Evolutionary conservation across 306 rosid genomes (phyloP).

Genomic region (Fagus crenata): DNA sequence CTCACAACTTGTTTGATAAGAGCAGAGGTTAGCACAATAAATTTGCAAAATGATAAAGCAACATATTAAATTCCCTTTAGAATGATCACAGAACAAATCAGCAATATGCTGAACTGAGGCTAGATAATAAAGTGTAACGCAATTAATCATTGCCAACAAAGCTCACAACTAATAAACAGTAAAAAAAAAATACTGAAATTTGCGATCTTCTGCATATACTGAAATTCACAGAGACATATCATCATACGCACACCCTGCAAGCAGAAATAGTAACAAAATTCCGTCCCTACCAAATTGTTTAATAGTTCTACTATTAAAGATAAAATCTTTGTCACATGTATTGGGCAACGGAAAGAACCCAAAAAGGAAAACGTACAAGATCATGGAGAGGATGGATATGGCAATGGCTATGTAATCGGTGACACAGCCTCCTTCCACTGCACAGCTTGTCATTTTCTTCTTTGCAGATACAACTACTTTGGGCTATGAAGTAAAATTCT

Average conservation of each 20-base stretch:
- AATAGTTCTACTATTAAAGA: no score
- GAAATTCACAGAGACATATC: constrained; percentile 17
- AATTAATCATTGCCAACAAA: no score
- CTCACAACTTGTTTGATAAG: no score
- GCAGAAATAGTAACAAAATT: not conserved
- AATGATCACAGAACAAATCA: no score
- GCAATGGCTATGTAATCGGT: constrained; percentile 71
- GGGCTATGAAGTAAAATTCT: not conserved
- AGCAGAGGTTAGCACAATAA: no score
- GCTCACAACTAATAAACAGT: not conserved
- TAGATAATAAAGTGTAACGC: no score
- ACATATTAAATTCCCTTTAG: no score
- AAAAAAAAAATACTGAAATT: not conserved
- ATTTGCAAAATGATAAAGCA: no score
- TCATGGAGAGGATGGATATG: constrained; percentile 49
- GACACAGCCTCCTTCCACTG: constrained; percentile 81
- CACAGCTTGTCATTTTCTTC: constrained; percentile 56
- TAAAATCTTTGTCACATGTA: not conserved
- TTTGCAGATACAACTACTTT: constrained; percentile 24
- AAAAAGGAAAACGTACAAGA: constrained; percentile 47
- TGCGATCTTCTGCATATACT: not conserved
- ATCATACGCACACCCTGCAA: constrained; percentile 29
- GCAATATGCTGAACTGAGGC: no score
- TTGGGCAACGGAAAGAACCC: not conserved
- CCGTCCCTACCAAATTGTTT: not conserved